Evolutionary conservation across 108 stramenopile species (phyloP).

Genomic region (Aurantiochytrium sp.): DNA sequence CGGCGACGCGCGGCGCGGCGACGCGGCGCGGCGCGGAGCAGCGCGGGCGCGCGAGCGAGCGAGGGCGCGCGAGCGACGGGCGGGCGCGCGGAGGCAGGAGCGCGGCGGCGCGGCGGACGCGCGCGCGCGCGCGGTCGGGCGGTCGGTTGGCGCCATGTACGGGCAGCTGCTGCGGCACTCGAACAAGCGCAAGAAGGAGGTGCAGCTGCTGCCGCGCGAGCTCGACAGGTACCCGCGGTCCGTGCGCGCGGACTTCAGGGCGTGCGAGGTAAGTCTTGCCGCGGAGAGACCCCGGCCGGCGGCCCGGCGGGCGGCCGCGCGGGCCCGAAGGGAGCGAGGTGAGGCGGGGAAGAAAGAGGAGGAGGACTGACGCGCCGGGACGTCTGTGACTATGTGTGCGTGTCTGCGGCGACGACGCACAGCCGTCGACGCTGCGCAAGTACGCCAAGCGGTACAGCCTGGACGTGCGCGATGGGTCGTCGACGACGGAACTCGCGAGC

Average conservation of each 20-base stretch:
- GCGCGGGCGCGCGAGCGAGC: too few species aligned
- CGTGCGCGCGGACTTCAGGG: neutral
- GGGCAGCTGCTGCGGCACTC: constrained; percentile 10
- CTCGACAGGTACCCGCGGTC: neutral
- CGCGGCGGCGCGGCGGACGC: too few species aligned
- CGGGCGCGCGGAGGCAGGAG: too few species aligned
- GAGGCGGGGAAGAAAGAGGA: too few species aligned
- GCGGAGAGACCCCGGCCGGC: too few species aligned
- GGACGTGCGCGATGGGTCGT: neutral
- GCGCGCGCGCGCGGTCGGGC: too few species aligned
- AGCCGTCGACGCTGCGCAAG: neutral
- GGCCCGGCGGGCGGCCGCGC: too few species aligned
- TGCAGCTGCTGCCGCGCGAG: constrained; percentile 1
- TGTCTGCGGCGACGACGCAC: neutral
- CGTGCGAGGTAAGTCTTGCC: neutral
- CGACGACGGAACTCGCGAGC: neutral
- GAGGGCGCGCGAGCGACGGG: too few species aligned
- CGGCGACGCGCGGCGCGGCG: too few species aligned
- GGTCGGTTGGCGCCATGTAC: neutral
- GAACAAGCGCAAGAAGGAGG: neutral
- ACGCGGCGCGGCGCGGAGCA: too few species aligned
- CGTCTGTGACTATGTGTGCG: neutral
- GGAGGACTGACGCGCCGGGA: neutral
- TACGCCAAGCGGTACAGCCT: neutral
- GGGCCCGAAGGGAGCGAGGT: too few species aligned